Percentiles rank a stretch among this genome's conserved stretches.
These are phyloP conservation scores for Echria macrotheca DNA, from an alignment of 495 filamentous ascomycete genomes.

Conservation along the genomic window DNA sequence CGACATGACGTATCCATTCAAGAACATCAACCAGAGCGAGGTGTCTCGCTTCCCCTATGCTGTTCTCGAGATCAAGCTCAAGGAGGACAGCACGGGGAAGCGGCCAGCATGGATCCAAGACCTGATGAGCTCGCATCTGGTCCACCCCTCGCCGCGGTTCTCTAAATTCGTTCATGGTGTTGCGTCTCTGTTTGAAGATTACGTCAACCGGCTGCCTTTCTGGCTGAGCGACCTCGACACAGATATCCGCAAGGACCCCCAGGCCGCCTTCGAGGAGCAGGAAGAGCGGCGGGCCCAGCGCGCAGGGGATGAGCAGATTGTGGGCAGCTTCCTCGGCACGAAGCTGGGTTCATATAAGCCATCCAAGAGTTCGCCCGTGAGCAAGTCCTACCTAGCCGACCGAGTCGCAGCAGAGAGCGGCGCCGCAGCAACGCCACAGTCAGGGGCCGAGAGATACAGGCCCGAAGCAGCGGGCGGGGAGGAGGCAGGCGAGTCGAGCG, in stretches of 20 bases:
- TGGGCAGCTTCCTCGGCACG: conserved; percentile 72
- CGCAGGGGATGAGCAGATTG: conserved; percentile 79
- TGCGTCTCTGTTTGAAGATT: conserved; percentile 84
- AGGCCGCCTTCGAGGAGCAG: conserved; percentile 84
- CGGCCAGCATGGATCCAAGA: conserved; percentile 83
- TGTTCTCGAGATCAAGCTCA: conserved; percentile 87
- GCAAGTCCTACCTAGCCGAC: conserved; percentile 49
- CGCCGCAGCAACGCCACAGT: conserved; percentile 14
- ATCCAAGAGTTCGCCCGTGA: conserved; percentile 56
- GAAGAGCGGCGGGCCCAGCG: conserved; percentile 73
- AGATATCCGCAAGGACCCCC: conserved; percentile 89
- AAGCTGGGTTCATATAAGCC: conserved; percentile 47
- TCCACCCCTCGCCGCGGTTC: conserved; percentile 83
- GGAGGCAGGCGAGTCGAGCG: conserved; percentile 26
- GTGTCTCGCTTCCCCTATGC: conserved; percentile 89
- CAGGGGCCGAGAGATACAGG: conserved; percentile 7
- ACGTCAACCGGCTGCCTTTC: conserved; percentile 94
- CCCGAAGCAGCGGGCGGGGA: conserved; percentile 10
- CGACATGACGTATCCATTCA: conserved; percentile 82
- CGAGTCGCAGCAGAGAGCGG: conserved; percentile 35
- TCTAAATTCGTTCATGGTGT: conserved; percentile 96
- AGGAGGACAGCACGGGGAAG: conserved; percentile 60
- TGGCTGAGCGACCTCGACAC: conserved; percentile 87
- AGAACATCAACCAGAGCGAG: conserved; percentile 78
- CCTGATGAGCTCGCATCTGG: conserved; percentile 83